Evolutionary conservation across 2,329 filamentous ascomycete genomes (phyloP), one percentile per base, ranked within the genome.

Genomic region (Pestalotiopsis sp.): DNA sequence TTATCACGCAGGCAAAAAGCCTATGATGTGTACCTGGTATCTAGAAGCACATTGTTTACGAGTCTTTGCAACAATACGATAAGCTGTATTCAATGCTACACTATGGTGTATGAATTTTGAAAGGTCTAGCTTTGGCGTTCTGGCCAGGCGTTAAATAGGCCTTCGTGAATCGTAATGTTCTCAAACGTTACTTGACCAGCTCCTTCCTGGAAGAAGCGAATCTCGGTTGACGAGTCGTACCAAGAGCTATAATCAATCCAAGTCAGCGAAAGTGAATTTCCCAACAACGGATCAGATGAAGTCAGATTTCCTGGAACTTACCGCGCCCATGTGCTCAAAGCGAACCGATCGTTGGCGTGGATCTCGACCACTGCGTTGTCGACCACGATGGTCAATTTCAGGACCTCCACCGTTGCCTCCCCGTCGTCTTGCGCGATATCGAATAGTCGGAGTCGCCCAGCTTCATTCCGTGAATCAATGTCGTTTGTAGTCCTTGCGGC

Each of bases 291-390:
- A 69, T 60, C 5, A 17, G 66, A 63, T 57, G 58, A 45, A 23
- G 1, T 3, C 17, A n/a, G 45, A n/a, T 11, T 20, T 20, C 45
- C 17, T 7, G 14, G 56, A 56, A 69, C 80, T 75, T 78, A 83
- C 80, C 80, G 77, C 65, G 78, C 78, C 82, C 82, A 84, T 4
- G 82, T 83, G 64, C 81, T 80, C 23, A 83, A 39, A 3, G 77
- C 81, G 66, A 83, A 83, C 6, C 82, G 72, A 38, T 78, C 77
- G 52, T 84, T 83, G 9, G 80, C 81, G 67, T 82, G 79, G 0
- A 84, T 77, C 69, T 84, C 79, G 7, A 80, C 72, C 25, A 80
- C 70, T 2, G 77, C 72, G 58, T 80, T 80, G 60, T 80, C 82
- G 0, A 84, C 80, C 4, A 83, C 77, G 61, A 83, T 79, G 2